Conservation (phyloP, 2,329 filamentous ascomycete genomes). For the Pseudogymnoascus verrucosus region DNA sequence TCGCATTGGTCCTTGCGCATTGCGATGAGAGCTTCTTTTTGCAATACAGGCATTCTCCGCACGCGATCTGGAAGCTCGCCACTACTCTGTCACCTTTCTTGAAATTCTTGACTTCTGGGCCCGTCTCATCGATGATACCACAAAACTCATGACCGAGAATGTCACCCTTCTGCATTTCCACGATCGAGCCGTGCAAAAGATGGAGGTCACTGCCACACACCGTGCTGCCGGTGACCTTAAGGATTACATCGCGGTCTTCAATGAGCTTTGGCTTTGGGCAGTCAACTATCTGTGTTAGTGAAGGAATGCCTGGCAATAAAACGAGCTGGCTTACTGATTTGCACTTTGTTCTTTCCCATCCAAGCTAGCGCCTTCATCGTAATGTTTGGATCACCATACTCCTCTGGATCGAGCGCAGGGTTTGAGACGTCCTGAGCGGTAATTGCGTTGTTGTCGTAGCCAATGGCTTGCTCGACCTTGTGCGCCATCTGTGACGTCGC, state of each 20-base stretch:
- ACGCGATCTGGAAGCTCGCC: conserved; percentile 79
- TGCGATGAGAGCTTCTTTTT: conserved; percentile 69
- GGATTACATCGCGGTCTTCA: conserved; percentile 68
- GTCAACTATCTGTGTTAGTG: conserved; percentile 38
- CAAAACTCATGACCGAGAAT: conserved; percentile 48
- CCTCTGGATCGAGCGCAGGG: conserved; percentile 43
- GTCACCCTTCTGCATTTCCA: conserved; percentile 42
- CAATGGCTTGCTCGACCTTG: conserved; percentile 56
- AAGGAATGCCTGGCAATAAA: background rate
- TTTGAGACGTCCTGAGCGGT: conserved; percentile 63
- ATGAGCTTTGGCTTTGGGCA: conserved; percentile 63
- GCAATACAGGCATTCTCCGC: conserved; percentile 66
- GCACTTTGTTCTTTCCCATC: conserved; percentile 73
- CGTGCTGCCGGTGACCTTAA: conserved; percentile 55
- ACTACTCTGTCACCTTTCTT: conserved; percentile 64
- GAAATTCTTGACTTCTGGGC: conserved; percentile 44
- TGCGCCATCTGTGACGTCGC: conserved; percentile 46
- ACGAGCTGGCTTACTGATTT: conserved; percentile 44
- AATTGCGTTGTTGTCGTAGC: conserved; percentile 56
- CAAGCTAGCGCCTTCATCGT: conserved; percentile 79
- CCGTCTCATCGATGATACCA: conserved; percentile 39
- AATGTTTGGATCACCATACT: conserved; percentile 44
- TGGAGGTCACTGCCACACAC: conserved; percentile 33
- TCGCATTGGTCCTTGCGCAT: conserved; percentile 73
- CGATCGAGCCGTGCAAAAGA: conserved; percentile 31